Evolutionary conservation across 345 rosid genomes (phyloP), one percentile per base, ranked within the genome.

Genomic region (Citrus trifoliata): DNA sequence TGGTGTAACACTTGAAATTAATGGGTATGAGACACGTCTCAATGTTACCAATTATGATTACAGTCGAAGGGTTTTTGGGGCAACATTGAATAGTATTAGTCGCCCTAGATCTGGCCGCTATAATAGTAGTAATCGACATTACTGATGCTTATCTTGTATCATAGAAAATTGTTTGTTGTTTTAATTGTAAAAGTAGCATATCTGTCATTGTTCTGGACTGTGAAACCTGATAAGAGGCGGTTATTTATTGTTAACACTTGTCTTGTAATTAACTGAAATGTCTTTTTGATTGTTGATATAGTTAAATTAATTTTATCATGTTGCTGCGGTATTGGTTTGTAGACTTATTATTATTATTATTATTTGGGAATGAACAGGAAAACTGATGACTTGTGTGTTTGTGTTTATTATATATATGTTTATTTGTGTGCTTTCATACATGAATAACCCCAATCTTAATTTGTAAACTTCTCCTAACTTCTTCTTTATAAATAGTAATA

Each of bases 21-120:
- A 90, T 81, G 88, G 83, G 76, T 79, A 85, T 81, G 93, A 93
- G 72, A 86, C 87, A 24, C 87, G 63, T 79, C 71, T 75, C 80
- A 79, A 76, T 86, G 88, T 82, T 74, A 78, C 76, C 38, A 82
- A 87, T 83, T 87, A 88, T 81, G 92, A 88, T 73, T 86, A 83
- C 81, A 87, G 89, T 87, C 88, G 88, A 79, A 90, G 97, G 84
- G 83, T 79, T 83, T 83, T 83, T n/a, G 91, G 96, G 78, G 75
- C 91, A 19, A 32, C 89, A 58, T 66, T 85, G 86, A 94, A 95
- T 80, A 81, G 73, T 76, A 76, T 77, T 85, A 87, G 81, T 77
- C 92, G 83, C 59, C 37, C 85, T 84, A 91, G 93, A 86, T 88
- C 93, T 35, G 82, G 85, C 56, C 90, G 89, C 80, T 82, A 83